phyloP scores from a whole-genome alignment of 2,329 filamentous ascomycete species.

The Volutella citrinella region DNA sequence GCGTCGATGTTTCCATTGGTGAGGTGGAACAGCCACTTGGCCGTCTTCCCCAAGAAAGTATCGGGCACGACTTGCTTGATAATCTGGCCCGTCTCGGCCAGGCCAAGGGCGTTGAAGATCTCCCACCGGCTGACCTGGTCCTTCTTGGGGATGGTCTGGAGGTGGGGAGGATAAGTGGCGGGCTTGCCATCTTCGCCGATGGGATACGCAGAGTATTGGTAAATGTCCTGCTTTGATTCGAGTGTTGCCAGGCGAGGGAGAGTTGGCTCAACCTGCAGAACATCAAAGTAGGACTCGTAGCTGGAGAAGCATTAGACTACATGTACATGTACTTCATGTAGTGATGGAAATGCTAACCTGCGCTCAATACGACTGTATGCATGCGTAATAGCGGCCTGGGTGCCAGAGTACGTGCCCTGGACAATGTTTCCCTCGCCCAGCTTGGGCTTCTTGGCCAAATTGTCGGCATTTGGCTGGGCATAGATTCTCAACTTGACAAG shows the following conservation, averaged over 20 bases:
- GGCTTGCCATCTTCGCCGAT: slow-evolving; percentile 23
- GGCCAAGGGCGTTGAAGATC: slow-evolving; percentile 31
- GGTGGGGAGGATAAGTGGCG: slow-evolving; percentile 29
- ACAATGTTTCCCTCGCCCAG: slow-evolving; percentile 27
- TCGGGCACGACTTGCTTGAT: slow-evolving; percentile 31
- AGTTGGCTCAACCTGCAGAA: slow-evolving; percentile 31
- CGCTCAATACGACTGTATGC: slow-evolving; percentile 33
- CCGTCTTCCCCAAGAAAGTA: slow-evolving; percentile 28
- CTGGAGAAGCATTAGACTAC: slow-evolving; percentile 13
- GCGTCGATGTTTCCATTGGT: slow-evolving; percentile 23
- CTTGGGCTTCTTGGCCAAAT: slow-evolving; percentile 17
- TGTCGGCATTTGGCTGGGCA: slow-evolving; percentile 19
- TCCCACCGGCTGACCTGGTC: slow-evolving; percentile 22
- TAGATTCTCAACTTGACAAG: slow-evolving; percentile 28
- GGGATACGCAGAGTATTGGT: slow-evolving; percentile 24
- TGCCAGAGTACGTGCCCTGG: slow-evolving; percentile 31
- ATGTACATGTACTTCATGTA: background rate
- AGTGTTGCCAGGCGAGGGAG: slow-evolving; percentile 29
- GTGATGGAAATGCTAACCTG: slow-evolving; percentile 20
- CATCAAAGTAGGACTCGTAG: slow-evolving; percentile 32
- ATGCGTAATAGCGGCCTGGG: slow-evolving; percentile 33
- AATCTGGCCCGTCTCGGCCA: slow-evolving; percentile 28
- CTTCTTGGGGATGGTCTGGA: slow-evolving; percentile 25
- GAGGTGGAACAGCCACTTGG: slow-evolving; percentile 26
- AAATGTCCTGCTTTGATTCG: slow-evolving; percentile 28